Evolutionary conservation across 257 asterid species (phyloP).

Genomic region (Solanum ossicruentum): DNA sequence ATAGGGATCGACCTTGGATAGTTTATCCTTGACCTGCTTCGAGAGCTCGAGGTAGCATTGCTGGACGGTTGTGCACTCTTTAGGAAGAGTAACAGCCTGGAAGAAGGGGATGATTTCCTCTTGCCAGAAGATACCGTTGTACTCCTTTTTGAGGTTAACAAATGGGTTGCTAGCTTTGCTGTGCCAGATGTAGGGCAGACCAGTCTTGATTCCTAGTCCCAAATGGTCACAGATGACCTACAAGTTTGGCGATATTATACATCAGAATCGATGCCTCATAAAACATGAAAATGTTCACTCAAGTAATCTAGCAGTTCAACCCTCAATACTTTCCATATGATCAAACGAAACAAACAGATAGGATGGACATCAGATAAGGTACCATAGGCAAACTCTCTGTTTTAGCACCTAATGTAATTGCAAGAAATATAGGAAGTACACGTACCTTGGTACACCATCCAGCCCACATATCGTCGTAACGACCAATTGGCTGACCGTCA

Average conservation of each 20-base stretch:
- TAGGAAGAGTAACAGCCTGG: slow-evolving; percentile 34
- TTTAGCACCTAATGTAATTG: not conserved
- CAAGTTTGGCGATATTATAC: not conserved
- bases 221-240: slow-evolving; percentile 74
- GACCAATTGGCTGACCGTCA: slow-evolving; percentile 83
- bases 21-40: slow-evolving; percentile 55
- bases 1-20: slow-evolving; percentile 39
- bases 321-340: not conserved
- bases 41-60: slow-evolving; percentile 58
- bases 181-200: slow-evolving; percentile 79
- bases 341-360: not conserved
- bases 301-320: no score
- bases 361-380: not conserved
- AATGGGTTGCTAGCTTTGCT: slow-evolving; percentile 92
- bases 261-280: not conserved
- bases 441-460: slow-evolving; percentile 83
- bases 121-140: slow-evolving; percentile 79
- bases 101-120: slow-evolving; percentile 69
- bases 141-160: slow-evolving; percentile 71
- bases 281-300: not conserved
- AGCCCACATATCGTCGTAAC: slow-evolving; percentile 89
- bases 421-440: not conserved
- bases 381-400: not conserved
- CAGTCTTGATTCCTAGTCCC: slow-evolving; percentile 61
- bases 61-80: slow-evolving; percentile 60